A percentile compares a stretch with the other conserved stretches of the same genome.
Evolutionary conservation across 2,329 filamentous ascomycete species (phyloP).

Genomic region (Aspergillus fumigatiaffinis): DNA sequence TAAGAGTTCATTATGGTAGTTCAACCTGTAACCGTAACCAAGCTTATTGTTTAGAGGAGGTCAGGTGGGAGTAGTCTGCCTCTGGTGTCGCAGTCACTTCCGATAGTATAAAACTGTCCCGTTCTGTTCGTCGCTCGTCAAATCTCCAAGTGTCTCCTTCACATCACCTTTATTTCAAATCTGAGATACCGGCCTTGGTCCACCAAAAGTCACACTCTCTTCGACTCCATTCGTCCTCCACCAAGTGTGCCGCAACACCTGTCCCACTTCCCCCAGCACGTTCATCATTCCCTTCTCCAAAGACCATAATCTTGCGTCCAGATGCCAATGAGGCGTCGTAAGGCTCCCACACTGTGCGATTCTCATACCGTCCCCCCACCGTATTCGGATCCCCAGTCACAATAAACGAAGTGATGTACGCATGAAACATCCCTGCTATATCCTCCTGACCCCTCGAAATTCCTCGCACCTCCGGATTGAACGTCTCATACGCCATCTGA

Average conservation of each 20-base stretch:
- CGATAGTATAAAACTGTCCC: no score
- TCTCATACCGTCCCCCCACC: slow-evolving; percentile 21
- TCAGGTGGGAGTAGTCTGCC: no score
- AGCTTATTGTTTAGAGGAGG: neutral
- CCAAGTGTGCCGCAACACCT: slow-evolving; percentile 40
- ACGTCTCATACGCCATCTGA: slow-evolving; percentile 48
- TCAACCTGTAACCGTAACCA: neutral
- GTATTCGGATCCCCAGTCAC: slow-evolving; percentile 45
- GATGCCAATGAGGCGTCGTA: slow-evolving; percentile 22
- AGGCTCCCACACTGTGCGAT: slow-evolving; percentile 35
- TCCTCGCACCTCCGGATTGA: slow-evolving; percentile 30
- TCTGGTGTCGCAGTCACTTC: no score
- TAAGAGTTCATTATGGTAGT: neutral
- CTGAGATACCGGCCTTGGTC: slow-evolving; percentile 27
- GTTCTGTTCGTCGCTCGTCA: no score
- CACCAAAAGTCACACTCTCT: slow-evolving; percentile 49
- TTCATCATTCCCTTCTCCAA: slow-evolving; percentile 50
- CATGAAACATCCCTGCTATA: slow-evolving; percentile 43
- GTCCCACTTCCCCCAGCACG: slow-evolving; percentile 38
- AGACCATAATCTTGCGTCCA: slow-evolving; percentile 38
- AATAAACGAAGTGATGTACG: slow-evolving; percentile 50
- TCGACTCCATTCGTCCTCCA: slow-evolving; percentile 40
- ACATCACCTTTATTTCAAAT: slow-evolving; percentile 1
- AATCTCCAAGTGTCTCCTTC: no score
- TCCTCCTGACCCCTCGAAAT: slow-evolving; percentile 41